phyloP scores from a whole-genome alignment of 108 stramenopile species.

The Nitzschia sp. region DNA sequence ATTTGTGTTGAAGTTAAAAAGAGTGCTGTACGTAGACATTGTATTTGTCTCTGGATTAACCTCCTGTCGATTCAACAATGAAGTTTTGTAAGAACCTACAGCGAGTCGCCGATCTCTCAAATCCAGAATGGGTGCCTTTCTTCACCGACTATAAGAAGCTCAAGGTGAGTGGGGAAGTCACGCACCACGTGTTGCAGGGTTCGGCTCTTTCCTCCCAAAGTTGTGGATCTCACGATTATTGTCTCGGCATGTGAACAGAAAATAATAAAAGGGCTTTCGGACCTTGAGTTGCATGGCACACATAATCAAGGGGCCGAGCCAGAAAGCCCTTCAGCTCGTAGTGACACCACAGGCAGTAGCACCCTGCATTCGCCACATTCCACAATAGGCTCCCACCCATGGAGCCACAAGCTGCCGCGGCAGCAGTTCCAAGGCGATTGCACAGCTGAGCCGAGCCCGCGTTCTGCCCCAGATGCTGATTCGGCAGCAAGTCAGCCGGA shows the following conservation, averaged over 20 bases:
- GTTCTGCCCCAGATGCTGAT: background rate
- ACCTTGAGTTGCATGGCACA: slow-evolving; percentile 42
- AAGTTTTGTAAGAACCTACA: slow-evolving; percentile 84
- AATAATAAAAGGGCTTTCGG: slow-evolving; percentile 75
- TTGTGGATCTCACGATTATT: too few relatives aligned
- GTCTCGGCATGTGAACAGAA: too few relatives aligned
- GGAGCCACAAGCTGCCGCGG: background rate
- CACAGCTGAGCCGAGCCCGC: slow-evolving; percentile 2
- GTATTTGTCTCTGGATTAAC: too few relatives aligned
- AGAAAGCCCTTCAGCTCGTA: background rate
- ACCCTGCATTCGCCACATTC: background rate
- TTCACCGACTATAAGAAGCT: slow-evolving; percentile 80
- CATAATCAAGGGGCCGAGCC: background rate
- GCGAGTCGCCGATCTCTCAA: slow-evolving; percentile 65
- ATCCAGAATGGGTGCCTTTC: slow-evolving; percentile 78
- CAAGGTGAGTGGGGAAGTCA: slow-evolving; percentile 40
- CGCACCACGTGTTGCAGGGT: background rate
- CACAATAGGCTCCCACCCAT: background rate
- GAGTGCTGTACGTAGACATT: too few relatives aligned
- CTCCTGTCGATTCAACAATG: too few relatives aligned
- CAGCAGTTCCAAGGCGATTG: slow-evolving; percentile 7
- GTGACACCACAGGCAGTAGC: background rate
- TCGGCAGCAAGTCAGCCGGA: background rate
- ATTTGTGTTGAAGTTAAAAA: too few relatives aligned
- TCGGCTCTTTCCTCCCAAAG: too few relatives aligned